Evolutionary conservation across 1,284 basidiomycete species (phyloP).

Genomic region (Cerioporus squamosus): DNA sequence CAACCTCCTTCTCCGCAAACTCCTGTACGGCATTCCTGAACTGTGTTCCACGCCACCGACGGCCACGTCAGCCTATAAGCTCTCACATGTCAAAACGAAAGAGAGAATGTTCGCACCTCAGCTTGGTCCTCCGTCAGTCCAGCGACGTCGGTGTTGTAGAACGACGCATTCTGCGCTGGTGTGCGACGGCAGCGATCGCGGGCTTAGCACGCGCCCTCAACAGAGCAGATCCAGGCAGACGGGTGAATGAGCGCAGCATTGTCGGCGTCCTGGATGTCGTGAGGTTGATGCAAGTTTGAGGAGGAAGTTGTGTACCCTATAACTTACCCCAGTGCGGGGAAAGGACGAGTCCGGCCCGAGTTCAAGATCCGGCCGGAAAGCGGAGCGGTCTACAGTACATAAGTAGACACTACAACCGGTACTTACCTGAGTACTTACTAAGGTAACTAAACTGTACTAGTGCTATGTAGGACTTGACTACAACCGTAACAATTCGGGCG

Average conservation of each 20-base stretch:
- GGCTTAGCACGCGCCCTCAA: not conserved
- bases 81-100: not conserved
- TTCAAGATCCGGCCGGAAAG: not conserved
- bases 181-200: not conserved
- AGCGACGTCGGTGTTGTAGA: constrained; percentile 78
- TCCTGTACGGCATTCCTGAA: constrained; percentile 79
- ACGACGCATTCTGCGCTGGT: constrained; percentile 50
- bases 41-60: constrained; percentile 41
- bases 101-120: constrained; percentile 67
- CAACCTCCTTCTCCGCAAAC: constrained; percentile 82
- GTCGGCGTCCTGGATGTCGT: not conserved
- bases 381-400: too few species aligned
- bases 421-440: too few species aligned
- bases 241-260: constrained; percentile 6
- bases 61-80: not conserved
- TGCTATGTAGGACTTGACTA: too few species aligned
- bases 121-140: constrained; percentile 85
- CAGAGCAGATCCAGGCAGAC: not conserved
- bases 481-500: too few species aligned
- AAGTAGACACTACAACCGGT: too few species aligned
- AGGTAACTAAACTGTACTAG: too few species aligned
- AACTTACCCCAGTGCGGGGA: not conserved
- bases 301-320: too few species aligned
- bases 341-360: not conserved
- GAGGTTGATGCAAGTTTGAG: not conserved